Conservation (phyloP, 495 filamentous ascomycete genomes). For the Lepidopterella palustris region DNA sequence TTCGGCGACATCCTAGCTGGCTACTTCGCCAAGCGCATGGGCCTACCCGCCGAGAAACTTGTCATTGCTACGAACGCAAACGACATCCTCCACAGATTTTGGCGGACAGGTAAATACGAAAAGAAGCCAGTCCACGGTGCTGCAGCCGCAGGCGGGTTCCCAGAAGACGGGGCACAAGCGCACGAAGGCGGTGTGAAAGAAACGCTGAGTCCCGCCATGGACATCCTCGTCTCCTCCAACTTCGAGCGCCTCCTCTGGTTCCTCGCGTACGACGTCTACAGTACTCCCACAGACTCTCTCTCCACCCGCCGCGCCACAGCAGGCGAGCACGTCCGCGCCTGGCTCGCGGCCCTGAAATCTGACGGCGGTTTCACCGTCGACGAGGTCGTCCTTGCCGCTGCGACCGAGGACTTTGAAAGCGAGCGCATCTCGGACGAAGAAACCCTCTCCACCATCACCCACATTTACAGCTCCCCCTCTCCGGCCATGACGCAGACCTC, state of each 20-base stretch:
- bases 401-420: constrained; percentile 64
- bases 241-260: constrained; percentile 97
- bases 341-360: constrained; percentile 70
- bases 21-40: constrained; percentile 87
- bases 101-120: constrained; percentile 73
- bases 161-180: constrained; percentile 57
- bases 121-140: constrained; percentile 56
- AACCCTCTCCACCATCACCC: constrained; percentile 66
- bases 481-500: constrained; percentile 12
- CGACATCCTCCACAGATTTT: constrained; percentile 78
- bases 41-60: constrained; percentile 74
- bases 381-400: constrained; percentile 56
- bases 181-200: constrained; percentile 70
- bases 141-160: constrained; percentile 51
- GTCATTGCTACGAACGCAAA: constrained; percentile 89
- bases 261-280: constrained; percentile 60
- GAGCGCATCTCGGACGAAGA: constrained; percentile 75
- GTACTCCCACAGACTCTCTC: constrained; percentile 20
- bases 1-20: constrained; percentile 95
- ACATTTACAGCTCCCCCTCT: constrained; percentile 47
- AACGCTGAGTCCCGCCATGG: constrained; percentile 89
- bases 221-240: constrained; percentile 90
- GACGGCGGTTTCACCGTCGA: constrained; percentile 76
- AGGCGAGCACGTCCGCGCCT: constrained; percentile 57
- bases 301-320: constrained; percentile 42